Conservation (phyloP, 2,329 filamentous ascomycete species). For the Aspergillus amoenus region DNA sequence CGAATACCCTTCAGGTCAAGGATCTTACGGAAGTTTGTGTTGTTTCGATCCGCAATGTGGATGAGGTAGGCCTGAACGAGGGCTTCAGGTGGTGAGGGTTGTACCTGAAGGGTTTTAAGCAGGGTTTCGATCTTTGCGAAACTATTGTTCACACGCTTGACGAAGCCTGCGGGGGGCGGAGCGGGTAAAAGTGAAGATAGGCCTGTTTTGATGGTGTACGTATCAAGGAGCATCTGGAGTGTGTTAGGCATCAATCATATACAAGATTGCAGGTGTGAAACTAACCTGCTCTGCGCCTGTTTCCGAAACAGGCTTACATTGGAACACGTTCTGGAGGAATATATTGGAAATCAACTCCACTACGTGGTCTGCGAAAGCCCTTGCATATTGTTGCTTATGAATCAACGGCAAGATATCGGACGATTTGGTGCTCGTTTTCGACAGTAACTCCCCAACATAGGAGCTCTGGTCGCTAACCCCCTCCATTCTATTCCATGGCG, state of each 20-base stretch:
- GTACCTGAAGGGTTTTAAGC: conserved; percentile 94
- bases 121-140: conserved; percentile 88
- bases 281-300: conserved; percentile 85
- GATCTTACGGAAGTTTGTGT: conserved; percentile 93
- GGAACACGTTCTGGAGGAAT: conserved; percentile 81
- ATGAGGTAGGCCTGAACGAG: conserved; percentile 97
- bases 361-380: conserved; percentile 94
- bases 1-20: conserved; percentile 92
- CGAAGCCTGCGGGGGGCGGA: conserved; percentile 65
- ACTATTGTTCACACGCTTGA: conserved; percentile 79
- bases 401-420: conserved; percentile 74
- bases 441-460: conserved; percentile 81
- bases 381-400: conserved; percentile 87
- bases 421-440: conserved; percentile 68
- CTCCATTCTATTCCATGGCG: conserved; percentile 91
- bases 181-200: conserved; percentile 53
- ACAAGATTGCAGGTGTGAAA: neutral
- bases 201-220: conserved; percentile 65
- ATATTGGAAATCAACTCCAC: conserved; percentile 79
- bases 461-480: conserved; percentile 89
- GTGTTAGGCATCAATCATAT: conserved; percentile 5
- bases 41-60: conserved; percentile 90
- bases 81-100: conserved; percentile 84
- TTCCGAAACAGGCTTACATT: conserved; percentile 87
- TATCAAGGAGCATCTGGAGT: conserved; percentile 84